Evolutionary conservation across 1,284 basidiomycete genomes (phyloP).

Genomic region (Leccinum griseonigrum): DNA sequence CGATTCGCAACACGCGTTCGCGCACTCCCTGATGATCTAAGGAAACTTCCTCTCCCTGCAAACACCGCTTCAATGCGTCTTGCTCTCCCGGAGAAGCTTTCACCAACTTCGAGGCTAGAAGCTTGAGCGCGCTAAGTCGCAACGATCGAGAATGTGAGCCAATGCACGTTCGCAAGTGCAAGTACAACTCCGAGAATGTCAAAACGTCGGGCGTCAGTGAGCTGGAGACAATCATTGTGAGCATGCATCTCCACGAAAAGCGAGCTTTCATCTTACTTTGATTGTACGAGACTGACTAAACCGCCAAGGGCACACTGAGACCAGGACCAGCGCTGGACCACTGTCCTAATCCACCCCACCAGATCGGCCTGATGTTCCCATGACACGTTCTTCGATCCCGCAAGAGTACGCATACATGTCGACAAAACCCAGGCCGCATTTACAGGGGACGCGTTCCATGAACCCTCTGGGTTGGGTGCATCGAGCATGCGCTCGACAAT

Average conservation of each 20-base stretch:
- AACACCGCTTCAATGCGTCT: constrained; percentile 61
- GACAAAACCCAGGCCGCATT: constrained; percentile 57
- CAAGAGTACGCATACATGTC: constrained; percentile 45
- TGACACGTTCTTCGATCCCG: constrained; percentile 32
- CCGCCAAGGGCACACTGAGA: constrained; percentile 56
- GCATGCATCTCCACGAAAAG: not conserved
- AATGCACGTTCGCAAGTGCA: constrained; percentile 43
- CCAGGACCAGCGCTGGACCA: constrained; percentile 55
- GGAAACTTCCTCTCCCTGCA: constrained; percentile 72
- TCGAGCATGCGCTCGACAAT: constrained; percentile 47
- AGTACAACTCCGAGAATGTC: constrained; percentile 47
- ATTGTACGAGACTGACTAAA: constrained; percentile 47
- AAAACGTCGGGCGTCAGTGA: constrained; percentile 25
- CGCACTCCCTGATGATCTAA: constrained; percentile 77
- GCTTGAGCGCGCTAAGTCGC: constrained; percentile 53
- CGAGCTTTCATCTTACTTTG: constrained; percentile 38
- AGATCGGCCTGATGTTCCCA: constrained; percentile 49
- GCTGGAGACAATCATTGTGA: constrained; percentile 6
- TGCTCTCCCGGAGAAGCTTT: constrained; percentile 42
- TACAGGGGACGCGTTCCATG: constrained; percentile 37
- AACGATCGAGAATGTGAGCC: constrained; percentile 58
- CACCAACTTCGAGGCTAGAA: constrained; percentile 50
- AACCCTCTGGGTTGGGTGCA: constrained; percentile 29
- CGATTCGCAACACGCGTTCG: constrained; percentile 77
- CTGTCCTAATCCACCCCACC: constrained; percentile 42